These are phyloP conservation scores for Solanum tacnaense DNA, from an alignment of 257 asterid species.

Conservation along the genomic window DNA sequence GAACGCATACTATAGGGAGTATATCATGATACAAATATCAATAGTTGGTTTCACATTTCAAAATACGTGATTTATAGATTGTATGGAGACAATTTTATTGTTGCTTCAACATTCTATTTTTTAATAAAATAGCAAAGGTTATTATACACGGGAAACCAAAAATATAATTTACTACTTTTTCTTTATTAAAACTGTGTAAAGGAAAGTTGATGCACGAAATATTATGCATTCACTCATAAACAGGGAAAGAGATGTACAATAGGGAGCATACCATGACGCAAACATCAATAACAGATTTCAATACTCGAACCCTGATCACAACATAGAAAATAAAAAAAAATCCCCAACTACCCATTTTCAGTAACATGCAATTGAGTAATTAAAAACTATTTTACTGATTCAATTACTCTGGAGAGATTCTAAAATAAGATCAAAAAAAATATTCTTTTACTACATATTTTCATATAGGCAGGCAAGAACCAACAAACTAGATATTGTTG, in stretches of 20 bases:
- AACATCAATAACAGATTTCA: neutral
- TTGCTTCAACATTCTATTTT: too few species aligned
- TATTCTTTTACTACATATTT: neutral
- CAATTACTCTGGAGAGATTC: neutral
- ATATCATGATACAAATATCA: too few species aligned
- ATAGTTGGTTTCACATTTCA: too few species aligned
- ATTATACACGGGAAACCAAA: too few species aligned
- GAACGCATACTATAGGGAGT: neutral
- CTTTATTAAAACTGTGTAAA: neutral
- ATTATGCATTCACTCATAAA: neutral
- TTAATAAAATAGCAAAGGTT: too few species aligned
- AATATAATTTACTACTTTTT: neutral
- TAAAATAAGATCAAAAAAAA: neutral
- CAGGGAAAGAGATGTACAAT: neutral
- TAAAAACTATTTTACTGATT: neutral
- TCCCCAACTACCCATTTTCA: neutral
- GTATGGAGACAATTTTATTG: too few species aligned
- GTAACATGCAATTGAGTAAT: neutral
- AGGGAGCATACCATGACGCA: neutral
- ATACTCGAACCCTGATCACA: neutral
- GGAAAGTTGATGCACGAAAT: rapidly evolving
- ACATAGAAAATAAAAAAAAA: neutral
- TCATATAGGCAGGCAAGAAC: neutral
- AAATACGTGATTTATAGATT: too few species aligned
- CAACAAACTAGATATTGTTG: conserved; percentile 3